phyloP scores from a whole-genome alignment of 2,329 filamentous ascomycete species.

The Alternaria gansuensis region DNA sequence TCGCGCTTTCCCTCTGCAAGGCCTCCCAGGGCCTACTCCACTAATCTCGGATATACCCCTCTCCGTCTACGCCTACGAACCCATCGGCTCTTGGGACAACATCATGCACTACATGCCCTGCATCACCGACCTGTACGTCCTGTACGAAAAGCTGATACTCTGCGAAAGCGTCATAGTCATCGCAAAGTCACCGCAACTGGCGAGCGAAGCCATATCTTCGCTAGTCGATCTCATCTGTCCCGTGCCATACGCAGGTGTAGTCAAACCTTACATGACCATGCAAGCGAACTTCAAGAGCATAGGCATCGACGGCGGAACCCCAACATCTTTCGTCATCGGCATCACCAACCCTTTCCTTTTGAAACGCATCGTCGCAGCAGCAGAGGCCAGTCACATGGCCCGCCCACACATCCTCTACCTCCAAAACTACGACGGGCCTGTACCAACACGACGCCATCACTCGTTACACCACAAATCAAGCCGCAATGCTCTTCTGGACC shows the following conservation, averaged over 20 bases:
- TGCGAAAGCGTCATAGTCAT: slow-evolving; percentile 54
- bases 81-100: slow-evolving; percentile 51
- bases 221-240: slow-evolving; percentile 53
- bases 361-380: slow-evolving; percentile 50
- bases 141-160: slow-evolving; percentile 54
- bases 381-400: slow-evolving; percentile 46
- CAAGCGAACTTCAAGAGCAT: slow-evolving; percentile 54
- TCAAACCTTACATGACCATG: slow-evolving; percentile 56
- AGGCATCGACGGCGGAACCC: slow-evolving; percentile 52
- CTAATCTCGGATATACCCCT: slow-evolving; percentile 42
- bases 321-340: slow-evolving; percentile 52
- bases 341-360: slow-evolving; percentile 56
- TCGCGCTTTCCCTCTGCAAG: slow-evolving; percentile 53
- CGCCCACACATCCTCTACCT: slow-evolving; percentile 53
- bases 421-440: slow-evolving; percentile 48
- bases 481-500: slow-evolving; percentile 49
- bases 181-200: slow-evolving; percentile 54
- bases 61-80: slow-evolving; percentile 54
- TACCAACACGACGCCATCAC: slow-evolving; percentile 50
- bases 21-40: slow-evolving; percentile 44
- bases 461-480: slow-evolving; percentile 50
- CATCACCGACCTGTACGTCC: slow-evolving; percentile 53
- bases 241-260: slow-evolving; percentile 53
- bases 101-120: slow-evolving; percentile 54
- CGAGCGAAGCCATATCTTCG: slow-evolving; percentile 53